Conservation (phyloP, 2,329 filamentous ascomycete genomes). For the Arachnomyces sp. region DNA sequence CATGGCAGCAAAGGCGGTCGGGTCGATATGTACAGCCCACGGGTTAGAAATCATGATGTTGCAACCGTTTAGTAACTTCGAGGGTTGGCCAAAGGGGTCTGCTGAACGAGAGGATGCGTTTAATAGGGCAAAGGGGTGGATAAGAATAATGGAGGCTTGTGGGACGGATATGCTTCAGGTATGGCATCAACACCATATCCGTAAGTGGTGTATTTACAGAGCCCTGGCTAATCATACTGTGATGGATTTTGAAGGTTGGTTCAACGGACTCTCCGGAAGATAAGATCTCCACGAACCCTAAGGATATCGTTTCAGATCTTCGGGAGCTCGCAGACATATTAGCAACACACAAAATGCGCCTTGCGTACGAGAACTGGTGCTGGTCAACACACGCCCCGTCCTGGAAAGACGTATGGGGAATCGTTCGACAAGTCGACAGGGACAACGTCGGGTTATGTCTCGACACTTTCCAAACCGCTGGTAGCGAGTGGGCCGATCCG, state of each 20-base stretch:
- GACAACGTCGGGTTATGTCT: conserved; percentile 65
- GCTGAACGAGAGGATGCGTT: conserved; percentile 55
- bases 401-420: conserved; percentile 63
- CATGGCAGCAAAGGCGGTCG: conserved; percentile 47
- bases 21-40: conserved; percentile 45
- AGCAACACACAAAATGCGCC: conserved; percentile 46
- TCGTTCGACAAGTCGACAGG: conserved; percentile 54
- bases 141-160: conserved; percentile 60
- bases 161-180: conserved; percentile 65
- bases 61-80: conserved; percentile 69
- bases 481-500: conserved; percentile 65
- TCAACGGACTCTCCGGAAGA: conserved; percentile 54
- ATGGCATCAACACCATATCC: conserved; percentile 13
- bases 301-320: conserved; percentile 52
- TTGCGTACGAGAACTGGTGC: conserved; percentile 78
- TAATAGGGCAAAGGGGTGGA: conserved; percentile 56
- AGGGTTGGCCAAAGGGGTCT: conserved; percentile 59
- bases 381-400: conserved; percentile 62
- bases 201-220: too few relatives aligned
- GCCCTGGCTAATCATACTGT: too few relatives aligned
- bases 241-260: conserved; percentile 38
- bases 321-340: conserved; percentile 56
- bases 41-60: conserved; percentile 59
- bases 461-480: conserved; percentile 68
- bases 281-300: conserved; percentile 44